Base-by-base conservation (phyloP, 1,139 yeast genomes). In the Blastobotrys niveus region DNA sequence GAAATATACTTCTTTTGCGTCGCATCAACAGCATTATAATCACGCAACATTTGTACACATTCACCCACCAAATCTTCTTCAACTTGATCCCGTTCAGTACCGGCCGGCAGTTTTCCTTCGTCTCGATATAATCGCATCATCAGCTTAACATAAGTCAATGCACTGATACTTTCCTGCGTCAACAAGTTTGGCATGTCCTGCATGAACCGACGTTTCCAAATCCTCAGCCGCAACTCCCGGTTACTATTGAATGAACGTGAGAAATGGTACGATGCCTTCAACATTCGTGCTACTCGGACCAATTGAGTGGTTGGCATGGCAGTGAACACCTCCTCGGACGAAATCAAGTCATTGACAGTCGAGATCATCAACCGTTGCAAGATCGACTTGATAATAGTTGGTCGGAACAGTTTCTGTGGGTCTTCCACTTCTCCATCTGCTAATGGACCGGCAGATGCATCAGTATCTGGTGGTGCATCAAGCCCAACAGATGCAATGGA, bases 121-220 rank as follows among this genome's bases (percentile, higher is more conserved):
- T 72, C 67, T 54, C 87, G 77, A 62, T 86, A 88, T 63, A 91
- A 70, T 55, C 83, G 74, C 71, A 91, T 84, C 72, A 86, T 73
- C 40, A 88, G 76, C 54, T 82, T 81, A 52, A 91, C 79, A 62
- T 81, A 84, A 1, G 88, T 95, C 1, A 95, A 91, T 1, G 95
- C 83, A 0, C 96, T 79, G 19, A 88, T 80, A 0, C 94, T 81
- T 63, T 93, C 98, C 64, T 93, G 98, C 56, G 86, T 85, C 55
- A 89, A 70, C 55, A 93, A 69, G 59, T 91, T 93, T 19, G 99
- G 98, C 50, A 89, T 73, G 60, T 91, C 83, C 58, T 87, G 95
- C 67, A 89, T 91, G 30, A 88, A 81, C 2, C 96, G 96, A 8
- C 93, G 87, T 59, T 87, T 85, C 82, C 94, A 89, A 40, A 93